Evolutionary conservation across 2,329 filamentous ascomycete species (phyloP).

Genomic region (Raffaelea ambrosiae): DNA sequence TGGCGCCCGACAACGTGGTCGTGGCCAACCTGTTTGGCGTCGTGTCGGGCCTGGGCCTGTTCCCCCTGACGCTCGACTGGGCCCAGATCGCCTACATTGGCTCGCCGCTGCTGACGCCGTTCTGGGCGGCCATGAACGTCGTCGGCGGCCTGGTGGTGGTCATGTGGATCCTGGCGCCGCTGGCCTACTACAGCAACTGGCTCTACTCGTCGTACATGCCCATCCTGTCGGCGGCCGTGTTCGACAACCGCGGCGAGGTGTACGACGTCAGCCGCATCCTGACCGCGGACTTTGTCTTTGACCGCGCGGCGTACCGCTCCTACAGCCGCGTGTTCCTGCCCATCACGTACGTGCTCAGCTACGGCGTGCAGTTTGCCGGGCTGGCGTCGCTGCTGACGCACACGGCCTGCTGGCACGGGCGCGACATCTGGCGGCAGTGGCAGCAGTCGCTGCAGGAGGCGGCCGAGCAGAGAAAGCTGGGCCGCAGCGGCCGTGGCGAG

Average conservation of each 20-base stretch:
- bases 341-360: conserved; percentile 81
- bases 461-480: conserved; percentile 29
- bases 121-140: conserved; percentile 81
- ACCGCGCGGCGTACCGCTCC: conserved; percentile 64
- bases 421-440: conserved; percentile 73
- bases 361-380: conserved; percentile 78
- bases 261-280: conserved; percentile 79
- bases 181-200: conserved; percentile 72
- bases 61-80: conserved; percentile 87
- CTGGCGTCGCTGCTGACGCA: conserved; percentile 73
- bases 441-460: conserved; percentile 59
- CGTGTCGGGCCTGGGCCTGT: conserved; percentile 72
- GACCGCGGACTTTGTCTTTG: conserved; percentile 69
- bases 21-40: conserved; percentile 81
- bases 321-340: conserved; percentile 81
- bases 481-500: not conserved
- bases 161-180: conserved; percentile 76
- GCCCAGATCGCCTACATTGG: conserved; percentile 84
- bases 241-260: conserved; percentile 71
- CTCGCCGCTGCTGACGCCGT: conserved; percentile 73
- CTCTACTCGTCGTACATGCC: conserved; percentile 81
- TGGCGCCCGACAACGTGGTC: conserved; percentile 77
- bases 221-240: conserved; percentile 75
- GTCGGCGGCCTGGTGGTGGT: conserved; percentile 70
- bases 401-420: conserved; percentile 76